phyloP scores from a whole-genome alignment of 306 rosid genomes.

The Gynostemma pentaphyllum region DNA sequence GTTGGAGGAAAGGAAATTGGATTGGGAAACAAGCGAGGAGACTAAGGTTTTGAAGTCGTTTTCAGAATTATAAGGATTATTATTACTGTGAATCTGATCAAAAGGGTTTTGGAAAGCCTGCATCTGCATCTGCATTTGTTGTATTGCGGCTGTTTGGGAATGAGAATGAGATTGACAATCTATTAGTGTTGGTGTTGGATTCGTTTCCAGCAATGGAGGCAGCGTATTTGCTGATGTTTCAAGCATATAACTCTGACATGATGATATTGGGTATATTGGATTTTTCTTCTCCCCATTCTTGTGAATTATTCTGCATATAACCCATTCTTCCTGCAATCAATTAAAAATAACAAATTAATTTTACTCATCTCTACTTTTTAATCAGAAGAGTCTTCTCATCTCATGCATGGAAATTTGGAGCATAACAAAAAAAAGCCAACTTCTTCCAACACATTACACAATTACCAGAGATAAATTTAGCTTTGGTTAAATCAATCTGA shows the following conservation, averaged over 20 bases:
- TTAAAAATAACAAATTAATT: no score
- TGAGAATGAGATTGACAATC: conserved; percentile 17
- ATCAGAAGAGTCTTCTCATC: no score
- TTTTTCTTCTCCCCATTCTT: conserved; percentile 42
- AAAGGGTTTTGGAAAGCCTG: conserved; percentile 16
- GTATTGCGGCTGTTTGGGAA: no score
- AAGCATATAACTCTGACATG: conserved; percentile 2
- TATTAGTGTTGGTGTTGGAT: conserved; percentile 1
- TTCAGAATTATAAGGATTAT: no score
- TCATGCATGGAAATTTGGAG: background rate
- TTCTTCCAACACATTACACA: background rate
- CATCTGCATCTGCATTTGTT: no score
- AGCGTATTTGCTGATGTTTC: conserved; percentile 12
- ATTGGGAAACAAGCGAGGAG: conserved; percentile 8
- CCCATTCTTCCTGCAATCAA: conserved; percentile 85
- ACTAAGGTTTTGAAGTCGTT: conserved; percentile 6
- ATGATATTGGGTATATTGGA: conserved; percentile 20
- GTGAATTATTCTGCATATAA: conserved; percentile 70
- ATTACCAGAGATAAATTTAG: conserved; percentile 1
- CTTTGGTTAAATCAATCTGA: conserved; percentile 1
- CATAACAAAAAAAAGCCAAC: background rate
- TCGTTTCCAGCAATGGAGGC: conserved; percentile 26
- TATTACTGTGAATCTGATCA: background rate
- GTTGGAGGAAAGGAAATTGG: conserved; percentile 4
- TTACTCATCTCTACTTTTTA: no score